phyloP scores from a whole-genome alignment of 192 early-diverging fungal species.

The Dissophora globulifera region DNA sequence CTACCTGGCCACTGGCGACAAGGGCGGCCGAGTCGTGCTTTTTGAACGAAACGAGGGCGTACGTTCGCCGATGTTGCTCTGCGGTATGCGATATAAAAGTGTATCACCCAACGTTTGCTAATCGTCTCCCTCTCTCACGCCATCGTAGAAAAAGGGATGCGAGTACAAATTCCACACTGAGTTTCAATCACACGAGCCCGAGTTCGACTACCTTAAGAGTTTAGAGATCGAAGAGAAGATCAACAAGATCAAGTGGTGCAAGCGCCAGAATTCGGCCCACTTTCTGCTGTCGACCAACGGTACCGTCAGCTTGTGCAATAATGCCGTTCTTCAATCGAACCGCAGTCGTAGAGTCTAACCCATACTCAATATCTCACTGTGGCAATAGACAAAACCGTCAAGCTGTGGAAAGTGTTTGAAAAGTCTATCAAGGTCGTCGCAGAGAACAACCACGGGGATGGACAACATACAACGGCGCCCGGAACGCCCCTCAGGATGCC shows the following conservation, averaged over 20 bases:
- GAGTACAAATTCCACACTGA: slow-evolving; percentile 99
- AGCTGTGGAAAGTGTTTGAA: slow-evolving; percentile 99
- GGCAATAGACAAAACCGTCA: slow-evolving; percentile 95
- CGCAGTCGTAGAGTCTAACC: too few relatives aligned
- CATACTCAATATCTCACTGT: background rate
- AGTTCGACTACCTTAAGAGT: slow-evolving; percentile 99
- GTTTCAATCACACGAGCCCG: slow-evolving; percentile 99
- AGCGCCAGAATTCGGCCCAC: slow-evolving; percentile 94
- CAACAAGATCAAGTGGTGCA: slow-evolving; percentile 99
- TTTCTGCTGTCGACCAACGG: slow-evolving; percentile 98
- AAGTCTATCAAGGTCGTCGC: slow-evolving; percentile 95
- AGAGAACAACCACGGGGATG: slow-evolving; percentile 89
- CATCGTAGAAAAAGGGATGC: slow-evolving; percentile 92
- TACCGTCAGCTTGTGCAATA: slow-evolving; percentile 30
- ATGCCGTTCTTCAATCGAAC: background rate
- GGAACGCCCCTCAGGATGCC: slow-evolving; percentile 75
- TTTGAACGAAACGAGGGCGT: slow-evolving; percentile 98
- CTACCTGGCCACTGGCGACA: slow-evolving; percentile 97
- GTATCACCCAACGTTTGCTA: too few relatives aligned
- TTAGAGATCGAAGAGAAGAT: slow-evolving; percentile 99
- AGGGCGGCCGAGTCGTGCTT: slow-evolving; percentile 96
- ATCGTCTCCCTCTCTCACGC: background rate
- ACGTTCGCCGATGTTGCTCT: too few relatives aligned
- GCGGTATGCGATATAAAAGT: too few relatives aligned
- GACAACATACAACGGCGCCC: slow-evolving; percentile 49